phyloP scores from a whole-genome alignment of 768 basidiomycete species.

The Auriculariales sp. region DNA sequence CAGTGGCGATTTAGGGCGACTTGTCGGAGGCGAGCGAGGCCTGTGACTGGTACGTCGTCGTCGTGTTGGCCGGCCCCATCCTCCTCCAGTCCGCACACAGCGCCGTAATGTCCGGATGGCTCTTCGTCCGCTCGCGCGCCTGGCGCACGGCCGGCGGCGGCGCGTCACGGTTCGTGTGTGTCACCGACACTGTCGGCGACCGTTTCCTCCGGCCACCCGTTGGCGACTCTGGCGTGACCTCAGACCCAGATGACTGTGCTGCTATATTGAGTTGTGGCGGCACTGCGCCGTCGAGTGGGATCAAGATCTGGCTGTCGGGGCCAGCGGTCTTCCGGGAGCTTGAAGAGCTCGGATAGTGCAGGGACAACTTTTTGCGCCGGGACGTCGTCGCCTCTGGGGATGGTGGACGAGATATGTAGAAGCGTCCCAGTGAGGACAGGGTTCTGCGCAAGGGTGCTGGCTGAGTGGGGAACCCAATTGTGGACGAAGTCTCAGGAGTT shows the following conservation, averaged over 20 bases:
- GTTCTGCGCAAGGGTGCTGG: background rate
- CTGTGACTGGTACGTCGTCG: constrained; percentile 21
- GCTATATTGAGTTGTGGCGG: constrained; percentile 9
- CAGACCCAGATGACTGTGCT: constrained; percentile 20
- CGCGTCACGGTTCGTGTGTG: constrained; percentile 14
- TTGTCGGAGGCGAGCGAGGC: too few species aligned
- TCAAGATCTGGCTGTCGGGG: too few species aligned
- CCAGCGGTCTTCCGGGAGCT: too few species aligned
- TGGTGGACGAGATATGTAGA: background rate
- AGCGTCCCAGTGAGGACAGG: background rate
- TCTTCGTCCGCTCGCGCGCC: constrained; percentile 24
- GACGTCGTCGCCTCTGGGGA: background rate
- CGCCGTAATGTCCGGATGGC: constrained; percentile 42
- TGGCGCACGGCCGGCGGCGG: constrained; percentile 36
- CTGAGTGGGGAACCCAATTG: background rate
- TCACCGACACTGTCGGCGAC: background rate
- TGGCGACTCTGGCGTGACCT: constrained; percentile 2
- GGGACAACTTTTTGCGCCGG: background rate
- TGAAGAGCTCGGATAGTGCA: background rate
- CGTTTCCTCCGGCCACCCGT: background rate
- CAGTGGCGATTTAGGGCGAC: too few species aligned
- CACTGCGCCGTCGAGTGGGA: constrained; percentile 12
- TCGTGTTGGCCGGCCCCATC: constrained; percentile 46
- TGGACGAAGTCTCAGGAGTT: too few species aligned
- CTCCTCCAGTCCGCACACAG: constrained; percentile 45